Conservation (phyloP, 2,329 filamentous ascomycete genomes). For the Chalaropsis thielavioides region DNA sequence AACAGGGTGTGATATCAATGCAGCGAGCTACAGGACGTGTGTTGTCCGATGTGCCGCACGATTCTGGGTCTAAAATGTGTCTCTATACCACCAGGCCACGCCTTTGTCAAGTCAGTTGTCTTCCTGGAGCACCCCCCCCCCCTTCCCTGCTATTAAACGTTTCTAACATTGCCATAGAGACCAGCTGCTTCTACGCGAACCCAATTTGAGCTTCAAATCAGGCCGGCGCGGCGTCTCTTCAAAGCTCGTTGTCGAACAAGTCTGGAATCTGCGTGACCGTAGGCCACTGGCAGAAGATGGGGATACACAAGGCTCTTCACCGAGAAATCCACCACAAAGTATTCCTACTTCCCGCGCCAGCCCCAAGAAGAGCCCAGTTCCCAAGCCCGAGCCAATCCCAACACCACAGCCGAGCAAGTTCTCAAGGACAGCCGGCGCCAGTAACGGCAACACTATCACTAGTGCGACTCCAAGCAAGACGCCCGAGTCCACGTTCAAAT, state of each 20-base stretch:
- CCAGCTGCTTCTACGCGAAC: constrained; percentile 26
- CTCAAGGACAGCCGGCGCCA: background rate
- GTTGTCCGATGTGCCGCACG: constrained; percentile 24
- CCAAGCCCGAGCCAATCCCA: constrained; percentile 22
- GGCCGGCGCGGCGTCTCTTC: background rate
- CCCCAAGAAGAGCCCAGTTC: constrained; percentile 24
- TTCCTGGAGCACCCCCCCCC: background rate
- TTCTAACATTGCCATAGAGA: constrained; percentile 22
- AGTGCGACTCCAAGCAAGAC: background rate
- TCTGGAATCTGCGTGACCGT: constrained; percentile 1
- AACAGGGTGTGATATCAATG: background rate
- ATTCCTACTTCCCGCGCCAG: constrained; percentile 19
- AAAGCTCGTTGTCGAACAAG: background rate
- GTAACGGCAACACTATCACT: background rate
- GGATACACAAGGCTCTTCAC: background rate
- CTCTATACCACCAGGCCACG: constrained; percentile 26
- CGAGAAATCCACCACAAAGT: background rate
- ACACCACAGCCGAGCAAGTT: constrained; percentile 12
- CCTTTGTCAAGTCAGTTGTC: constrained; percentile 26
- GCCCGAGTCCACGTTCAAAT: background rate
- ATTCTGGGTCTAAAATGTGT: constrained; percentile 27
- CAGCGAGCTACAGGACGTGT: constrained; percentile 27
- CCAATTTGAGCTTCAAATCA: constrained; percentile 1
- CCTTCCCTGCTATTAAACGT: no score
- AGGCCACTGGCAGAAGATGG: background rate